Base-by-base conservation (phyloP, 257 asterid genomes). In the Ajuga chamaepitys region DNA sequence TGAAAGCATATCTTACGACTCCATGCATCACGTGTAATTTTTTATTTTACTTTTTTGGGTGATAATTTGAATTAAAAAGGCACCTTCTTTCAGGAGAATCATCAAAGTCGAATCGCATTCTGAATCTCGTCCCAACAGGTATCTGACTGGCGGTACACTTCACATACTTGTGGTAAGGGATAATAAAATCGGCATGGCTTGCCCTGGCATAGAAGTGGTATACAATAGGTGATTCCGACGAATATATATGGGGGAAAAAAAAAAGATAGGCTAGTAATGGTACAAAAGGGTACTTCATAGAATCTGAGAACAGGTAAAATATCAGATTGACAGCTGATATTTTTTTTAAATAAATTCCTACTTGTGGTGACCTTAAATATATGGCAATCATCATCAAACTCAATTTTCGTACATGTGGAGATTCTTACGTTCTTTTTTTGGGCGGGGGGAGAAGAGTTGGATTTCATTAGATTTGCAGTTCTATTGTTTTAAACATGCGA, bases 51-150 rank as follows among this genome's bases (percentile, higher is more conserved):
- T 6, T 38, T 61, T 48, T 7, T 14, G 58, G 53, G 37, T 35
- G 47, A 28, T 42, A 24, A 65, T 20, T 20, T 46, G 35, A 61
- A 18, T 42, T 48, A 0, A 55, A 22, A 44, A 4, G 21, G 45
- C 22, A 90, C 99, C 95, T 90, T 85, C 95, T 90, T 58, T 91
- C 97, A 0, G 96, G 91, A 78, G 97, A 84, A 81, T 90, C 97
- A 40, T 94, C 99, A 74, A 90, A 55, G 82, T 90, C 94, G 44
- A 88, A 80, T 81, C 82, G 79, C 93, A 88, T 81, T 77, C 86
- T 86, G 82, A 94, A 90, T 77, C 95, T 80, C 54, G 92, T 82
- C 68, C 97, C 97, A 24, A 83, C 77, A 50, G 95, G 86, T 71
- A 86, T 73, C 67, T 70, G 85, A 63, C 74, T 72, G 25, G 80